Conservation (phyloP, 225 moss, liverwort and hornwort species). For the Ulota crispa region DNA sequence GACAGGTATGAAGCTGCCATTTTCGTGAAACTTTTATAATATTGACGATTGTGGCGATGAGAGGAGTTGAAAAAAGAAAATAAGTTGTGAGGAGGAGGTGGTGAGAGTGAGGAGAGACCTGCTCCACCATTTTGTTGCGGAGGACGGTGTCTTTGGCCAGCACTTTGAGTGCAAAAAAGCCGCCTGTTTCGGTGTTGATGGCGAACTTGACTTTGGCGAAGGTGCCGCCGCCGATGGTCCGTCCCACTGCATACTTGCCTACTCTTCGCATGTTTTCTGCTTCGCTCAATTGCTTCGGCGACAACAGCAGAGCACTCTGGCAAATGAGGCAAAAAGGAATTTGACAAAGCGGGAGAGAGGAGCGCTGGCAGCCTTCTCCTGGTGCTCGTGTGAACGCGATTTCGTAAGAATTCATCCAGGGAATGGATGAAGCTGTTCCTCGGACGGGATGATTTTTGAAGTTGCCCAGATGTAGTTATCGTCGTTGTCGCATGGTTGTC, state of each 20-base stretch:
- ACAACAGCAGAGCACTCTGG: background rate
- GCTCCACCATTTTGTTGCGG: conserved; percentile 89
- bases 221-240: conserved; percentile 90
- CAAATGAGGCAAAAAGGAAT: background rate
- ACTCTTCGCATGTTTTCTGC: conserved; percentile 58
- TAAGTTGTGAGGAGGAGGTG: background rate
- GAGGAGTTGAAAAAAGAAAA: background rate
- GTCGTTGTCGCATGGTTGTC: no score
- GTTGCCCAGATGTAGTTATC: no score
- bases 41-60: background rate
- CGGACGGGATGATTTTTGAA: background rate
- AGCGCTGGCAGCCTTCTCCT: background rate
- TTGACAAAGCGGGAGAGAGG: background rate
- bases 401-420: rapidly evolving
- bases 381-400: background rate
- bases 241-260: conserved; percentile 92
- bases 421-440: background rate
- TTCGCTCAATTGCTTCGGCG: background rate
- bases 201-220: conserved; percentile 97
- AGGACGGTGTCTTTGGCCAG: conserved; percentile 75
- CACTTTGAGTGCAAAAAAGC: conserved; percentile 82
- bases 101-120: conserved; percentile 30
- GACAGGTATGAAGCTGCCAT: background rate
- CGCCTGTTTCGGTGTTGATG: conserved; percentile 74
- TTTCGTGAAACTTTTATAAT: background rate